Base-by-base conservation (phyloP, 2,329 filamentous ascomycete genomes). In the Colletotrichum sp. region DNA sequence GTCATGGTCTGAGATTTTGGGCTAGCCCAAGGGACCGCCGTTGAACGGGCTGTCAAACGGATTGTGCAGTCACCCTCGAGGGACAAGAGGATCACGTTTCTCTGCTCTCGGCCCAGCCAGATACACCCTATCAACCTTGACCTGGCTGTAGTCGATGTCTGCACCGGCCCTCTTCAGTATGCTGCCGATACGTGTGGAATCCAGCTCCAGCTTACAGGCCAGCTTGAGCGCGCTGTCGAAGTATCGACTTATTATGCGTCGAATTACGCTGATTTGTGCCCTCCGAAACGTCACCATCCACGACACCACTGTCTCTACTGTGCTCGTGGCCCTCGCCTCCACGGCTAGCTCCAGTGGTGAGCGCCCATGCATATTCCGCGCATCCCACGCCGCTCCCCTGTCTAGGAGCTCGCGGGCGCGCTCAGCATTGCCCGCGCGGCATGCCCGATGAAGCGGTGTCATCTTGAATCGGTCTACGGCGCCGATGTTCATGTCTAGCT, bases 211-310 rank as follows among this genome's bases (percentile, higher is more conserved):
- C 39, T 48, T 9, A 48, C 18, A 48, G 9, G 39, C 18, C 39
- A 48, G 39, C 39, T 2, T 48, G 18, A 48, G 39, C 2, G 39
- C 39, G 1, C 39, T 48, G 18, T 48, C 18, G 18, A 48, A 1
- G 9, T 43, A 43, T 43, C 9, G 39, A 2, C 18, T 7, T 6
- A 48, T n/a, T 0, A 0, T 48, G 39, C 18, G 9, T 2, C 0
- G 18, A 48, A 0, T 48, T 48, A 0, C 39, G 39, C 18, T 1
- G 18, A 48, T 48, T n/a, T 48, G 39, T 0, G 18, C 39, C 39
- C 9, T n/a, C 39, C 5, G 3, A 1, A 48, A 0, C 3, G 39
- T 48, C 39, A 48, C 0, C 39, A 48, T 1, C 39, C 18, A 48
- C 39, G 39, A 48, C 3, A 48, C 9, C 9, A 48, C 18, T 0